phyloP scores from a whole-genome alignment of 352 stramenopile genomes.

The Pythium guiyangense region DNA sequence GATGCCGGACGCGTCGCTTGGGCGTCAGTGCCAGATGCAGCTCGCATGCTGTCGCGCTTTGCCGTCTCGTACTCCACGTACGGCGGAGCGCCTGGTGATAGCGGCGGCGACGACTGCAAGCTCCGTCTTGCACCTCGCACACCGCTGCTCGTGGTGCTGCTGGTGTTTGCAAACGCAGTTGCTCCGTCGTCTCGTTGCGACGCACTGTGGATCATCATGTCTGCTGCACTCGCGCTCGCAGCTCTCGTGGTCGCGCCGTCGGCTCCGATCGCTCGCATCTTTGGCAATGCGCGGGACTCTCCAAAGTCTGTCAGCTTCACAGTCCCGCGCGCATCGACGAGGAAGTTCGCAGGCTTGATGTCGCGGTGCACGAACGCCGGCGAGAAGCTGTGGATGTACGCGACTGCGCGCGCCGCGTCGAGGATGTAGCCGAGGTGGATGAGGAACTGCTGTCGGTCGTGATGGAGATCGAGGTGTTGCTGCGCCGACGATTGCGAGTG shows the following conservation, averaged over 20 bases:
- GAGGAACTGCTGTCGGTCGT: slow-evolving; percentile 37
- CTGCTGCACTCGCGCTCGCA: neutral
- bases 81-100: no score
- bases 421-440: slow-evolving; percentile 64
- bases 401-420: slow-evolving; percentile 52
- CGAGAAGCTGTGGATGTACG: slow-evolving; percentile 72
- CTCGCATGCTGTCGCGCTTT: no score
- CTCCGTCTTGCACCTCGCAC: no score
- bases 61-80: no score
- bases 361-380: slow-evolving; percentile 67
- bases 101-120: no score
- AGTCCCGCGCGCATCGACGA: slow-evolving; percentile 45
- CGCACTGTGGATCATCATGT: neutral
- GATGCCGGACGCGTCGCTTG: no score
- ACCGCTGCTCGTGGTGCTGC: no score
- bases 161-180: no score
- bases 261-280: slow-evolving; percentile 1
- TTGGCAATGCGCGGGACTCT: slow-evolving; percentile 32
- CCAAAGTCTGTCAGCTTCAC: slow-evolving; percentile 84
- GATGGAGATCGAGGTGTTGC: neutral
- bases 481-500: neutral
- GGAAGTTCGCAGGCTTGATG: slow-evolving; percentile 80
- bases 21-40: neutral
- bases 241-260: slow-evolving; percentile 21
- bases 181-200: neutral